Base-by-base conservation (phyloP, 306 rosid genomes). In the Vigna angularis region DNA sequence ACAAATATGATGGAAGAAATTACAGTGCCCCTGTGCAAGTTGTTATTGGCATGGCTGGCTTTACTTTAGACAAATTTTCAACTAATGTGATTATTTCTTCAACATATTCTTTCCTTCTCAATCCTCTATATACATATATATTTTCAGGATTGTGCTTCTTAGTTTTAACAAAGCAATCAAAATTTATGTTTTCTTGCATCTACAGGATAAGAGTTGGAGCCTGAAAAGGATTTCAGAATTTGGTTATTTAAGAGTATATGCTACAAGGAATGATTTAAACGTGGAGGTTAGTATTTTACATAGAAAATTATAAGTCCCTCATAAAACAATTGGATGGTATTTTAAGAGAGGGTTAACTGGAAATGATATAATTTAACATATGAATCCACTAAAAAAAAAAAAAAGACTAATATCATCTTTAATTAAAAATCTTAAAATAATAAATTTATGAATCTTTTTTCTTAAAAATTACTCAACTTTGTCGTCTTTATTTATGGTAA, bases 1-100 rank as follows among this genome's bases (percentile, higher is more conserved):
- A 92, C 72, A 86, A 84, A 44, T 94, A 94, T 51, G 90, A 90
- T 48, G 83, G 88, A 66, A 72, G 28, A 61, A 90, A 87, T 74
- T 92, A 94, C 62, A 88, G 42, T 78, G 98, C 98, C 11, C 97
- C 98, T 1, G 91, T 94, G 26, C 97, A 94, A 11, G 91, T 72
- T 44, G 78, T 94, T 53, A 90, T 94, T 67, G 98, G 98, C 24
- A 94, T 92, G 97, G 97, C 92, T 40, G 97, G 97, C 70, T 94
- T 92, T 82, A 56, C 76, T 9, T 85, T 94, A 48, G 97, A 94
- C 85, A 7, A 68, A 13, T 92, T 89, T 59, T 22, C 94, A 61
- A 11, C 14, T 65, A 6, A 9, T 38, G 97, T 87, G 84, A 10
- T 70, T 78, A 73, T 85, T 63, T 36, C 42, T 76, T 78, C 30